Evolutionary conservation across 148 eudicot species (phyloP).

Genomic region (Cornus suecica): DNA sequence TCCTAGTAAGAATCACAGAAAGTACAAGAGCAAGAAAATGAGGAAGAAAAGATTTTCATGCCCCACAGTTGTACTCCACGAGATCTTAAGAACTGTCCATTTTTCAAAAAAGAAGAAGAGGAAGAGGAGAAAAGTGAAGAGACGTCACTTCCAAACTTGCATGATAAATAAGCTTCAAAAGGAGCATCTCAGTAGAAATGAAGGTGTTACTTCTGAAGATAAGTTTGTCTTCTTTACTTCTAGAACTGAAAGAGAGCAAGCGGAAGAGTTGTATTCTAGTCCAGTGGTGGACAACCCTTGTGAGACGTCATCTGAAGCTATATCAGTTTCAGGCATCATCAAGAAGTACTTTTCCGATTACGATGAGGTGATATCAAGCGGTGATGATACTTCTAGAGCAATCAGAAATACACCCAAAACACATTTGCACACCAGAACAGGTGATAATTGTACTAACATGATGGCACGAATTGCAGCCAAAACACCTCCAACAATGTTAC

Average conservation of each 20-base stretch:
- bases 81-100: constrained; percentile 1
- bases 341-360: constrained; percentile 50
- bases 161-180: constrained; percentile 8
- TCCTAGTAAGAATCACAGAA: constrained; percentile 11
- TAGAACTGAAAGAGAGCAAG: neutral
- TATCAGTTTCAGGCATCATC: constrained; percentile 59
- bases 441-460: constrained; percentile 1
- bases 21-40: constrained; percentile 17
- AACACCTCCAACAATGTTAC: constrained; percentile 16
- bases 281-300: constrained; percentile 27
- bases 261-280: constrained; percentile 12
- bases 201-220: neutral
- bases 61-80: constrained; percentile 19
- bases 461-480: constrained; percentile 10
- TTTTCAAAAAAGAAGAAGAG: constrained; percentile 19
- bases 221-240: constrained; percentile 1
- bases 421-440: constrained; percentile 1
- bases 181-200: constrained; percentile 9
- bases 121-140: constrained; percentile 12
- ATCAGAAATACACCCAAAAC: constrained; percentile 3
- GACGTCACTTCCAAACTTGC: neutral
- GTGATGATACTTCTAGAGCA: constrained; percentile 19
- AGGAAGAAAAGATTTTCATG: constrained; percentile 17
- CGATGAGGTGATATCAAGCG: constrained; percentile 39
- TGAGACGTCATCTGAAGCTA: constrained; percentile 37